phyloP scores from a whole-genome alignment of 208 protist genomes.

The Leishmania major region DNA sequence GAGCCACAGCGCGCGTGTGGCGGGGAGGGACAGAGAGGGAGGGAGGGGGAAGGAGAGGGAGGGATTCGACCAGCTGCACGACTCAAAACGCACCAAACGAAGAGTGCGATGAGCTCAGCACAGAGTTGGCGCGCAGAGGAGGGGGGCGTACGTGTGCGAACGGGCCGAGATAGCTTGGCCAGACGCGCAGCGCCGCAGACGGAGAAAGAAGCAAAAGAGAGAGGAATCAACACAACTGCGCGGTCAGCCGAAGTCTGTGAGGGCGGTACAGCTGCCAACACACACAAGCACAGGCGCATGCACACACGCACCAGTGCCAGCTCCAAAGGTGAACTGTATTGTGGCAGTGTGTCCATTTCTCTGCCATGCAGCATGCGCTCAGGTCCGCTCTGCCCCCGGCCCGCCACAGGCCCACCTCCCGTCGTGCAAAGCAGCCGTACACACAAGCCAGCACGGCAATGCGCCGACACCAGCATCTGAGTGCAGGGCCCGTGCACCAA shows the following conservation, averaged over 20 bases:
- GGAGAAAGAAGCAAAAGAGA: neutral
- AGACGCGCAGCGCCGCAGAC: neutral
- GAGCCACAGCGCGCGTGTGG: neutral
- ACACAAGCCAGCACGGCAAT: neutral
- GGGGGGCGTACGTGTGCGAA: neutral
- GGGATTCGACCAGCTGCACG: neutral
- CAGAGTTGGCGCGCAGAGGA: neutral
- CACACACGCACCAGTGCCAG: neutral
- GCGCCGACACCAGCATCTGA: neutral
- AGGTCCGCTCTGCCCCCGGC: neutral
- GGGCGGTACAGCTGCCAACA: neutral
- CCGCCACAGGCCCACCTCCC: neutral
- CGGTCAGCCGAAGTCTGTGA: neutral
- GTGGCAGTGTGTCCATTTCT: neutral
- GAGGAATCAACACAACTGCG: constrained; percentile 4
- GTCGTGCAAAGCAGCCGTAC: neutral
- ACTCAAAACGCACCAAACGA: neutral
- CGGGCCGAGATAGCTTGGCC: neutral
- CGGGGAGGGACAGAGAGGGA: neutral
- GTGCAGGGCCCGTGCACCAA: too few species aligned
- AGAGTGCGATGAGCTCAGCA: neutral
- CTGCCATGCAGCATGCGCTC: neutral
- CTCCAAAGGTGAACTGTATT: neutral
- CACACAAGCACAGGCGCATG: neutral
- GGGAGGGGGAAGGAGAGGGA: neutral